These are phyloP conservation scores for Roridomyces roridus DNA, from an alignment of 768 basidiomycete species.

Conservation along the genomic window DNA sequence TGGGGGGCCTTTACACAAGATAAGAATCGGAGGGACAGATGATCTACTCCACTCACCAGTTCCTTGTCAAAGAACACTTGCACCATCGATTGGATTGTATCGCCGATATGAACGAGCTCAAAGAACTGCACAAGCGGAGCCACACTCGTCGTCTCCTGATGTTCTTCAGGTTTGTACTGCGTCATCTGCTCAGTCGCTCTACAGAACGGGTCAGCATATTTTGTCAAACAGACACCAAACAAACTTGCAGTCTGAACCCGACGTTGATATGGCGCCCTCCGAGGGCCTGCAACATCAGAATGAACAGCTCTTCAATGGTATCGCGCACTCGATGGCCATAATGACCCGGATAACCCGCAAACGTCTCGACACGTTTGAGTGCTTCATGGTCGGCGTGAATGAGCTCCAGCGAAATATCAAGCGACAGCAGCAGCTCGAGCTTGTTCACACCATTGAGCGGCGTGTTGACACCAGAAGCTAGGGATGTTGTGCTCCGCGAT, in stretches of 20 bases:
- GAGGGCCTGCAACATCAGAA: slow-evolving; percentile 79
- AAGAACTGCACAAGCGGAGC: slow-evolving; percentile 97
- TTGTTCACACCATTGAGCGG: slow-evolving; percentile 34
- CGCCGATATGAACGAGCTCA: slow-evolving; percentile 95
- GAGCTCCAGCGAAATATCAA: slow-evolving; percentile 89
- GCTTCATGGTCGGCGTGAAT: slow-evolving; percentile 94
- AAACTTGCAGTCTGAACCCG: slow-evolving; percentile 76
- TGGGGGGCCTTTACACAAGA: slow-evolving; percentile 68
- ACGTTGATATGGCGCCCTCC: slow-evolving; percentile 79
- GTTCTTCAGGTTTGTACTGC: slow-evolving; percentile 88
- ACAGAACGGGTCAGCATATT: slow-evolving; percentile 1
- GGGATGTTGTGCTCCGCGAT: slow-evolving; percentile 19
- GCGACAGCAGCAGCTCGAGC: slow-evolving; percentile 88
- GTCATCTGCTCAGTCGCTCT: slow-evolving; percentile 93
- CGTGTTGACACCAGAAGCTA: slow-evolving; percentile 19
- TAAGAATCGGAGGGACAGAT: not conserved
- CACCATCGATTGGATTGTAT: slow-evolving; percentile 96
- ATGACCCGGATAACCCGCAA: slow-evolving; percentile 83
- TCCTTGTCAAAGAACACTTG: slow-evolving; percentile 99
- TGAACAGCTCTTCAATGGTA: slow-evolving; percentile 93
- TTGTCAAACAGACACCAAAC: slow-evolving; percentile 22
- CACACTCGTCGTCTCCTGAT: slow-evolving; percentile 80
- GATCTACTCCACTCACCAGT: slow-evolving; percentile 57
- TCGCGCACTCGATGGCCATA: slow-evolving; percentile 89
- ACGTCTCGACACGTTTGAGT: slow-evolving; percentile 91